Conservation (phyloP, 371 early-diverging fungal species). For the Rhizomucor pusillus region DNA sequence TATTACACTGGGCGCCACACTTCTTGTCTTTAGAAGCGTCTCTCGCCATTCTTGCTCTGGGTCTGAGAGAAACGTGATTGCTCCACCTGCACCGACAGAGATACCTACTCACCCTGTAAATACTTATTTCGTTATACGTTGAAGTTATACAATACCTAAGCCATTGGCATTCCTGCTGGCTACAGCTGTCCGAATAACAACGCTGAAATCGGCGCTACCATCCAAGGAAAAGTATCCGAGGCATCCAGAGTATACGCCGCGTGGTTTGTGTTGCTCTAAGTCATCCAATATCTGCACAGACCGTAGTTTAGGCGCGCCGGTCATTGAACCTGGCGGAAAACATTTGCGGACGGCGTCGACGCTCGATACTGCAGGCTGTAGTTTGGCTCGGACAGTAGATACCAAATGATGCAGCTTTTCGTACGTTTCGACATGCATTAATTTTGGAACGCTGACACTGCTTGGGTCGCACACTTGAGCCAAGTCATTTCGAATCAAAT, state of each 20-base stretch:
- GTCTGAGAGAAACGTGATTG: slow-evolving; percentile 83
- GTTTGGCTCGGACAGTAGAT: slow-evolving; percentile 74
- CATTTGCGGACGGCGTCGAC: slow-evolving; percentile 75
- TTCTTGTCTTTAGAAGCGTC: slow-evolving; percentile 60
- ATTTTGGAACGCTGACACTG: slow-evolving; percentile 75
- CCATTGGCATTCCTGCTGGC: slow-evolving; percentile 10
- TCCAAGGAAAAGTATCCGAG: slow-evolving; percentile 84
- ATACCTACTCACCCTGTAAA: slow-evolving; percentile 33
- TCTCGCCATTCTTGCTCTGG: slow-evolving; percentile 88
- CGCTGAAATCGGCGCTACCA: slow-evolving; percentile 69
- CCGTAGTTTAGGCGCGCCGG: slow-evolving; percentile 94
- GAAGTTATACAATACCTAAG: neutral
- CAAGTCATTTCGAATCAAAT: slow-evolving; percentile 94
- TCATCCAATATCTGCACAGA: slow-evolving; percentile 79
- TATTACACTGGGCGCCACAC: slow-evolving; percentile 28
- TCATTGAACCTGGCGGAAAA: slow-evolving; percentile 97
- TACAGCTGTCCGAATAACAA: slow-evolving; percentile 84
- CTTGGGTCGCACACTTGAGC: slow-evolving; percentile 64
- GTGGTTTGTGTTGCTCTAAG: slow-evolving; percentile 64
- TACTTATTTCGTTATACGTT: slow-evolving; percentile 15
- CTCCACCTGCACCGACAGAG: slow-evolving; percentile 93
- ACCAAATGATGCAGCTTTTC: slow-evolving; percentile 94
- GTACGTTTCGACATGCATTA: slow-evolving; percentile 91
- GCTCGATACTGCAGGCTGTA: slow-evolving; percentile 59
- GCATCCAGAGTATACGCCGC: slow-evolving; percentile 93